phyloP scores from a whole-genome alignment of 495 filamentous ascomycete species.

The Endocarpon pusillum region DNA sequence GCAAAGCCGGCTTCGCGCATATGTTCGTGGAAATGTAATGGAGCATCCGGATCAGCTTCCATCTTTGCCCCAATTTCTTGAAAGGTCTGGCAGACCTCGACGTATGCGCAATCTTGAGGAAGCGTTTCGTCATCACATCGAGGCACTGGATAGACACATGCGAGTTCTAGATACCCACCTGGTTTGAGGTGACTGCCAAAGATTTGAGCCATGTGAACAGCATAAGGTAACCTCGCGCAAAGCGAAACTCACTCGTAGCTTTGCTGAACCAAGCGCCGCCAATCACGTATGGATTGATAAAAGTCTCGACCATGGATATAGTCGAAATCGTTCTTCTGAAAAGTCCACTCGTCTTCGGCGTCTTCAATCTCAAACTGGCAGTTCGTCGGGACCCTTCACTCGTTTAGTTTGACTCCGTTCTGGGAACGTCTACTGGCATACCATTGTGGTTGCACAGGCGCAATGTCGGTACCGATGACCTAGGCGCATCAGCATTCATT shows the following conservation, averaged over 20 bases:
- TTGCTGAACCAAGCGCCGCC: slow-evolving; percentile 23
- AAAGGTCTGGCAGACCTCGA: slow-evolving; percentile 26
- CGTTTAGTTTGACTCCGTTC: too few relatives aligned
- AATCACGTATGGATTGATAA: slow-evolving; percentile 29
- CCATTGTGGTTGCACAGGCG: slow-evolving; percentile 26
- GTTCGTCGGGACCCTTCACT: slow-evolving; percentile 30
- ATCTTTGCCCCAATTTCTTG: slow-evolving; percentile 32
- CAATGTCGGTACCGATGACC: slow-evolving; percentile 29
- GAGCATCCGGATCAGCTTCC: slow-evolving; percentile 33
- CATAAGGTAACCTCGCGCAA: slow-evolving; percentile 41
- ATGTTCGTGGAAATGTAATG: slow-evolving; percentile 20
- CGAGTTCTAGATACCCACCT: slow-evolving; percentile 52
- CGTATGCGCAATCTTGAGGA: slow-evolving; percentile 10
- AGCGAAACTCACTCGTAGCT: slow-evolving; percentile 30
- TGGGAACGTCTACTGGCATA: too few relatives aligned
- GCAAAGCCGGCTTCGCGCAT: slow-evolving; percentile 34
- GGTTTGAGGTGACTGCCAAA: slow-evolving; percentile 34
- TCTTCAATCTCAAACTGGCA: slow-evolving; percentile 41
- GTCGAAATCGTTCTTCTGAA: slow-evolving; percentile 37
- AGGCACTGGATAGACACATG: slow-evolving; percentile 33
- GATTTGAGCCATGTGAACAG: slow-evolving; percentile 22
- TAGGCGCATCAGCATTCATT: too few relatives aligned
- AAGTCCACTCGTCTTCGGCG: slow-evolving; percentile 35
- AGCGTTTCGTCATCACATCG: slow-evolving; percentile 34
- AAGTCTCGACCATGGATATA: slow-evolving; percentile 46